phyloP scores from a whole-genome alignment of 805 yeast genomes.

The Candida chilensis region DNA sequence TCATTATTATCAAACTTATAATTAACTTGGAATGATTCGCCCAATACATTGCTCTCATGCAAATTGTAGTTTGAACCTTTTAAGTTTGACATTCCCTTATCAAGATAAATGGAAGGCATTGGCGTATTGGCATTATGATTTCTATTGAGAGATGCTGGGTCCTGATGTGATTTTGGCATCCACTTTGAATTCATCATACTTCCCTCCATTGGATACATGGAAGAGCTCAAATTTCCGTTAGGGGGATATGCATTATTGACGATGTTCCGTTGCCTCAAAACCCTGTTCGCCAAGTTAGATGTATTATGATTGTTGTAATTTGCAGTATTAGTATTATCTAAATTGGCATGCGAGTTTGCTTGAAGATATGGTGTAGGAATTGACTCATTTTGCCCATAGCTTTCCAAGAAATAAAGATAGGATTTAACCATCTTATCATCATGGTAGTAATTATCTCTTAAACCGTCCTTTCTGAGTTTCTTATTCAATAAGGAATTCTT shows the following conservation, averaged over 20 bases:
- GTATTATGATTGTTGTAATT: too few species aligned
- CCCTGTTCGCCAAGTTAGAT: too few species aligned
- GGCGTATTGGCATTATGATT: not conserved
- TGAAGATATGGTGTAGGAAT: too few species aligned
- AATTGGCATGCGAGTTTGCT: too few species aligned
- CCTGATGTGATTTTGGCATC: slow-evolving; percentile 1
- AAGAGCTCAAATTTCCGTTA: too few species aligned
- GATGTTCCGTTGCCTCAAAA: slow-evolving; percentile 1
- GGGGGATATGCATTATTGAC: not conserved
- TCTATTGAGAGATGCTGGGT: not conserved
- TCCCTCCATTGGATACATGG: too few species aligned
- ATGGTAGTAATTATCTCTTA: slow-evolving; percentile 33
- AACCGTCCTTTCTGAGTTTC: slow-evolving; percentile 13
- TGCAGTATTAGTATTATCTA: too few species aligned
- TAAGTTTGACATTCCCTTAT: not conserved
- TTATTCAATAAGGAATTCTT: slow-evolving; percentile 24
- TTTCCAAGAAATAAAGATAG: slow-evolving; percentile 78
- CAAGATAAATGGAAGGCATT: not conserved
- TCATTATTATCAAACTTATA: slow-evolving; percentile 11
- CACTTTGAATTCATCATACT: slow-evolving; percentile 1
- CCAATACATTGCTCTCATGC: slow-evolving; percentile 12
- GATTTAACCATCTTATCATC: slow-evolving; percentile 92
- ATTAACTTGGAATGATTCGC: slow-evolving; percentile 30
- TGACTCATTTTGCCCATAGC: slow-evolving; percentile 49
- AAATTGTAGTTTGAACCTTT: slow-evolving; percentile 2